phyloP scores from a whole-genome alignment of 1,284 basidiomycete species.

The Puccinia hordei region DNA sequence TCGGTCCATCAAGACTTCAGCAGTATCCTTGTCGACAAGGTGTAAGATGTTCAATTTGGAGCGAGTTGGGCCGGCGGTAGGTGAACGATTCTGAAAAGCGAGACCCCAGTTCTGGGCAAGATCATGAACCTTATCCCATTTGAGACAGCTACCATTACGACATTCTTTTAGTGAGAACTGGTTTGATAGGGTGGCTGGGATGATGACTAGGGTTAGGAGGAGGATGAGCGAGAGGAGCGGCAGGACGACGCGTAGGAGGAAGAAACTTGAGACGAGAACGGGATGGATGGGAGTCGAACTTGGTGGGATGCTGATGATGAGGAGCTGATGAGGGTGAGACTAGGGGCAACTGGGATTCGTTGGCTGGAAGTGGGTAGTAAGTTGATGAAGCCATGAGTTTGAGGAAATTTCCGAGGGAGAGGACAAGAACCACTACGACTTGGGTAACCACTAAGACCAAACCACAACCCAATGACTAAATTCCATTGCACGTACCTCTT shows the following conservation, averaged over 20 bases:
- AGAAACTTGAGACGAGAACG: constrained; percentile 35
- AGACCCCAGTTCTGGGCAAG: constrained; percentile 41
- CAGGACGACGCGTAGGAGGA: constrained; percentile 11
- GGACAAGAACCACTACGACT: no score
- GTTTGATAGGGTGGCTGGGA: not conserved
- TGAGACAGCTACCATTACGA: constrained; percentile 27
- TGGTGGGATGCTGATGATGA: not conserved
- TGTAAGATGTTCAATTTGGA: constrained; percentile 42
- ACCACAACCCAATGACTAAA: no score
- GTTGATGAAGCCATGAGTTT: not conserved
- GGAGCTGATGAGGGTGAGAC: not conserved
- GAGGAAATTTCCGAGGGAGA: no score
- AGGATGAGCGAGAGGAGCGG: constrained; percentile 3
- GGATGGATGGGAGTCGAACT: constrained; percentile 7
- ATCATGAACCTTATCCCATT: constrained; percentile 39
- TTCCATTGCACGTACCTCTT: no score
- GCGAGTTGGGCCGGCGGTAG: not conserved
- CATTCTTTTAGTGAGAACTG: constrained; percentile 16
- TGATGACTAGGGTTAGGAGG: constrained; percentile 2
- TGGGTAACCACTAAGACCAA: no score
- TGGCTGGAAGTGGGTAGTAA: constrained; percentile 3
- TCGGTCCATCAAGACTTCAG: constrained; percentile 47
- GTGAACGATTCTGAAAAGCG: not conserved
- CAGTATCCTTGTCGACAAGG: constrained; percentile 49
- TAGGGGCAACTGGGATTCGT: constrained; percentile 1